Evolutionary conservation across 2,329 filamentous ascomycete species (phyloP), one percentile per base, ranked within the genome.

Genomic region (Lachnellula suecica): DNA sequence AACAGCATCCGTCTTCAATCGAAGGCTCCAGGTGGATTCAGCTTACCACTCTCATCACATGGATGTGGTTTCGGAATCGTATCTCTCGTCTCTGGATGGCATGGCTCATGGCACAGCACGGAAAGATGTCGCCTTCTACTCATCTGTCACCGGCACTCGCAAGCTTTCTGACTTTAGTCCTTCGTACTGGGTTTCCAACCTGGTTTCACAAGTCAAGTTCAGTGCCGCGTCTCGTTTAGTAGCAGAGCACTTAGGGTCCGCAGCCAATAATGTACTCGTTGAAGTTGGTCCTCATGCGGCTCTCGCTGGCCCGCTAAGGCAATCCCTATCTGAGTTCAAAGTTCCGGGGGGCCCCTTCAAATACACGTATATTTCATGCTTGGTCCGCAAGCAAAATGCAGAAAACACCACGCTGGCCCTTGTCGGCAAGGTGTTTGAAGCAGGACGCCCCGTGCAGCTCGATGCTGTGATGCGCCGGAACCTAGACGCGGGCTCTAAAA

Each of bases 141-240:
- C 27, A 13, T 29, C 27, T 9, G 27, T 29, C 17, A 13, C 20
- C 8, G n/a, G 31, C 43, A n/a, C n/a, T 4, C 49, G 64, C 6
- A 10, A 42, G 23, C 11, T 13, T 20, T 10, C 37, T n/a, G 37
- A 40, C 37, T n/a, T 40, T 40, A n/a, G 37, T 8, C 37, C 37
- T 8, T 8, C 8, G 0, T 79, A 79, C 57, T 79, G 76, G 76
- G 63, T 65, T 3, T 56, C 63, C 4, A 79, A 78, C 47, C 59
- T 79, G 59, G 65, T 71, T 1, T 72, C 69, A 1, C 69, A 69
- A 1, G 76, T 79, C 11, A 63, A 68, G 4, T 78, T 74, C 44
- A 4, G 7, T 20, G 15, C 22, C 15, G 31, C 19, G 9, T 13
- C 13, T 29, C 27, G 13, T 29, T 13, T 8, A 29, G 8, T 29